Evolutionary conservation across 2,329 filamentous ascomycete species (phyloP).

Genomic region (Aspergillus sp.): DNA sequence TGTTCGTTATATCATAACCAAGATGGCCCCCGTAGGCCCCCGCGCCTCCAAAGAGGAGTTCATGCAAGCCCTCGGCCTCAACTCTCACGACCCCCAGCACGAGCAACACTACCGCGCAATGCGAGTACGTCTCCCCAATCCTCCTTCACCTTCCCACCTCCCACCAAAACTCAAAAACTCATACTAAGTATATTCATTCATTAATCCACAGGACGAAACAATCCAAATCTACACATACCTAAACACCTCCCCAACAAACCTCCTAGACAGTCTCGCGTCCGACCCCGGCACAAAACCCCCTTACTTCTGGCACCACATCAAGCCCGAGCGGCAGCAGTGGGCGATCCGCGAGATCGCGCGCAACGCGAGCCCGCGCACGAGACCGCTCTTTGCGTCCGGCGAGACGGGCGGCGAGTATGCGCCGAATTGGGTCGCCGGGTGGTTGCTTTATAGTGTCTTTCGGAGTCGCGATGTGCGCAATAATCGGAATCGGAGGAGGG

Average conservation of each 20-base stretch:
- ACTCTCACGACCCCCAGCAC: constrained; percentile 42
- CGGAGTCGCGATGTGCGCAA: constrained; percentile 48
- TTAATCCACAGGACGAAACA: constrained; percentile 40
- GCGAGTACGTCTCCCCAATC: constrained; percentile 35
- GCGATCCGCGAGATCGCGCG: constrained; percentile 44
- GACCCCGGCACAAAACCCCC: constrained; percentile 40
- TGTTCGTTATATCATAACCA: not conserved
- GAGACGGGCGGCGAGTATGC: constrained; percentile 44
- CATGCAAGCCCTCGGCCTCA: constrained; percentile 45
- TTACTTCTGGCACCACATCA: constrained; percentile 49
- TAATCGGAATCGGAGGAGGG: constrained; percentile 45
- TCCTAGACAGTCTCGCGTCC: constrained; percentile 40
- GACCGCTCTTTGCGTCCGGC: constrained; percentile 42
- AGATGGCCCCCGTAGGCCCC: constrained; percentile 40
- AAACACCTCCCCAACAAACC: constrained; percentile 40
- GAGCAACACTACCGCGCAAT: constrained; percentile 47
- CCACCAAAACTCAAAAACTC: not conserved
- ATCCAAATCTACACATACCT: constrained; percentile 44
- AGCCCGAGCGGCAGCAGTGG: constrained; percentile 43
- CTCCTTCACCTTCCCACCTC: not conserved
- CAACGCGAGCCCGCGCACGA: constrained; percentile 39
- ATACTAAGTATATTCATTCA: not conserved
- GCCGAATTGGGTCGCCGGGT: constrained; percentile 48
- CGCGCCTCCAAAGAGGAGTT: constrained; percentile 49
- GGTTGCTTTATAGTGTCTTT: constrained; percentile 50